These are phyloP conservation scores for Penicillium olsonii DNA, from an alignment of 2,329 filamentous ascomycete genomes.

Conservation along the genomic window DNA sequence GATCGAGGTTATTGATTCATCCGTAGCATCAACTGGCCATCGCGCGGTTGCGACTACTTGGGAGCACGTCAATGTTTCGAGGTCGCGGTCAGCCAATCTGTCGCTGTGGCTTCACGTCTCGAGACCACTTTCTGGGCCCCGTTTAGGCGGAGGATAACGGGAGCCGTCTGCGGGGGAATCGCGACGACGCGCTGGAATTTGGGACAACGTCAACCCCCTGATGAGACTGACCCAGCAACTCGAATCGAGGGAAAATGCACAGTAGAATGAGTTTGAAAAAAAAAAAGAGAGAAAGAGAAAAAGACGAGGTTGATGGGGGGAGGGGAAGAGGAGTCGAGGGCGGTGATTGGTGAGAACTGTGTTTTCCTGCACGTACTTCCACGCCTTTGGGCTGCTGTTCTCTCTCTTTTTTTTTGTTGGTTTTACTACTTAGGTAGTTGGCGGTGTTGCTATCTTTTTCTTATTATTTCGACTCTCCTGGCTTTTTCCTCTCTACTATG, in stretches of 20 bases:
- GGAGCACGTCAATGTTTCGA: constrained; percentile 4
- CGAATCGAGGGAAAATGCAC: background rate
- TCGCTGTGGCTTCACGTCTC: background rate
- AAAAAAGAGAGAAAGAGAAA: constrained; percentile 11
- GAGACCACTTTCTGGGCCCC: constrained; percentile 7
- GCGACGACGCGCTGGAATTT: constrained; percentile 29
- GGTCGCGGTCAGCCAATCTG: constrained; percentile 1
- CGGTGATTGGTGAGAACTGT: constrained; percentile 28
- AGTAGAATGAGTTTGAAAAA: background rate
- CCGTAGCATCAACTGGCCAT: constrained; percentile 45
- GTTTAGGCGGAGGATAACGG: constrained; percentile 21
- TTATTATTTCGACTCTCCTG: too few species aligned
- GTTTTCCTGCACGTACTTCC: constrained; percentile 13
- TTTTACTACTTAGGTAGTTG: too few species aligned
- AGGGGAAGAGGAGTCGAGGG: constrained; percentile 12
- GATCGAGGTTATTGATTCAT: constrained; percentile 42
- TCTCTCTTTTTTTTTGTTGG: background rate
- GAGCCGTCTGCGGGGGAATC: constrained; percentile 26
- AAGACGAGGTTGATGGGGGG: constrained; percentile 13
- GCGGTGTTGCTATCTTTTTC: too few species aligned
- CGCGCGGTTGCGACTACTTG: constrained; percentile 22
- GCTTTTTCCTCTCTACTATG: too few species aligned
- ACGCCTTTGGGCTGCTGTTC: constrained; percentile 1
- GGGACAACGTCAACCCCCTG: constrained; percentile 22
- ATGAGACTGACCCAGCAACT: constrained; percentile 15